Percentiles rank a stretch among this genome's conserved stretches.
Conservation (phyloP, 441 rosid species). For the Populus hybrid region DNA sequence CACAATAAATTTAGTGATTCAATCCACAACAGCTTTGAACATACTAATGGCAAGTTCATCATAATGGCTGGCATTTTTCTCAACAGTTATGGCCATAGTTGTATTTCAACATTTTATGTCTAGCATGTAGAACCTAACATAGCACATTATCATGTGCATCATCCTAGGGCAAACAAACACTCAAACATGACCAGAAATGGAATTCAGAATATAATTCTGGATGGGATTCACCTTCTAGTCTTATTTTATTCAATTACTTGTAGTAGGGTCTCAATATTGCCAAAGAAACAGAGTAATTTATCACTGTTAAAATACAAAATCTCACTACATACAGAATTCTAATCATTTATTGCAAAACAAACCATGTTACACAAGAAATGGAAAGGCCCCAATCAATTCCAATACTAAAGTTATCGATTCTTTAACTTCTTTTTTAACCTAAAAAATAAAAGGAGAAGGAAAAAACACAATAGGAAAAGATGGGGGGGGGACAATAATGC, state of each 20-base stretch:
- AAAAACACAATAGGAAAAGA: background rate
- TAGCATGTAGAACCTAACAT: background rate
- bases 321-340: background rate
- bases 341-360: background rate
- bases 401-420: background rate
- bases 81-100: background rate
- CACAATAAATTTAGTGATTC: conserved; percentile 2
- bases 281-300: background rate
- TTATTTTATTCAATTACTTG: background rate
- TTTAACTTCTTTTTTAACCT: background rate
- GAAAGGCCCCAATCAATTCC: background rate
- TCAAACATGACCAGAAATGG: background rate
- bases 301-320: background rate
- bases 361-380: background rate
- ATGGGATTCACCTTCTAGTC: background rate
- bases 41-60: background rate
- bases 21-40: background rate
- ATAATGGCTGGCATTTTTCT: background rate
- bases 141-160: background rate
- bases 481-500: background rate
- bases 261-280: background rate
- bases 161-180: background rate
- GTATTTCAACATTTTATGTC: background rate
- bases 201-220: background rate
- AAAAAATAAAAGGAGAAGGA: background rate